Evolutionary conservation across 2,329 filamentous ascomycete genomes (phyloP).

Genomic region (Bipolaris victoriae): DNA sequence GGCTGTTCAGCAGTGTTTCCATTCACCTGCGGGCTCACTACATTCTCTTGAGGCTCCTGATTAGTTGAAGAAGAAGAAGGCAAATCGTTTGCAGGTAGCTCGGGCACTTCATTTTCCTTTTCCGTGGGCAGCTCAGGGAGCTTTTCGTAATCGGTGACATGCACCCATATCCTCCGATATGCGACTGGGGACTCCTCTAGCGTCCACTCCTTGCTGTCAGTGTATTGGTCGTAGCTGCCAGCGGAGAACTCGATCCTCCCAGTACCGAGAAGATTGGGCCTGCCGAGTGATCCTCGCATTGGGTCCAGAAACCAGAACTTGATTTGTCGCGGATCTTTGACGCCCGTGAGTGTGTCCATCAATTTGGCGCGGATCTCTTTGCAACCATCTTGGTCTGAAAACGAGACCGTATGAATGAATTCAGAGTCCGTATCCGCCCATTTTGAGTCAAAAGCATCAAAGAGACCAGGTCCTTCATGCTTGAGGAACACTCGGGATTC

Average conservation of each 20-base stretch:
- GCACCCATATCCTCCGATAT: conserved; percentile 43
- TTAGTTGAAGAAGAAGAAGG: not conserved
- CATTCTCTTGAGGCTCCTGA: not conserved
- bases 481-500: conserved; percentile 42
- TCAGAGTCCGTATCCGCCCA: conserved; percentile 24
- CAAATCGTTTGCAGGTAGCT: conserved; percentile 2
- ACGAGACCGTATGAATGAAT: conserved; percentile 27
- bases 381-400: conserved; percentile 34
- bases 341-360: conserved; percentile 29
- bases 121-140: conserved; percentile 39
- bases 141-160: conserved; percentile 39
- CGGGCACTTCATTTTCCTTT: conserved; percentile 7
- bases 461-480: conserved; percentile 47
- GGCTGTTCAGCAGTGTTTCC: conserved; percentile 1
- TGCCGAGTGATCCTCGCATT: conserved; percentile 33
- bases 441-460: conserved; percentile 42
- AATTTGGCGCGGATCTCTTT: conserved; percentile 42
- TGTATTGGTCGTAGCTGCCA: conserved; percentile 36
- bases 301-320: conserved; percentile 51
- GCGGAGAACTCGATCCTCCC: conserved; percentile 44
- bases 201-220: conserved; percentile 35
- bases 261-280: conserved; percentile 40
- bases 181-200: conserved; percentile 30
- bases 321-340: conserved; percentile 48
- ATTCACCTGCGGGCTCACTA: conserved; percentile 3